Evolutionary conservation across 2,329 filamentous ascomycete genomes (phyloP).

Genomic region (Alternaria gansuensis): DNA sequence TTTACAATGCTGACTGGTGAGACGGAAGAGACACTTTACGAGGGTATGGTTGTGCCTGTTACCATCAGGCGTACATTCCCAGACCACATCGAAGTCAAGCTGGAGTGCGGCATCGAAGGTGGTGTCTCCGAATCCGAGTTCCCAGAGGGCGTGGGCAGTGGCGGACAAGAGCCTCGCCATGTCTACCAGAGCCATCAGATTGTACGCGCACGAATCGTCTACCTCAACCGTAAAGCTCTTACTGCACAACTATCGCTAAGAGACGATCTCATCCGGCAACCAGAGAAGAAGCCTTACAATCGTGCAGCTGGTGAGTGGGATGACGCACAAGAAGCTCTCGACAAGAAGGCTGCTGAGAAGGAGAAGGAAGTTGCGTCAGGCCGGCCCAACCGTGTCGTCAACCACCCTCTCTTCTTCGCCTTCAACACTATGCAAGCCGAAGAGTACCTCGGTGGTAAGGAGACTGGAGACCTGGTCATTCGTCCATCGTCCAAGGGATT

Average conservation of each 20-base stretch:
- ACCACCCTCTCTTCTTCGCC: conserved; percentile 93
- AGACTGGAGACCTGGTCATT: conserved; percentile 90
- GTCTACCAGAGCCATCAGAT: conserved; percentile 83
- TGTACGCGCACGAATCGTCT: conserved; percentile 84
- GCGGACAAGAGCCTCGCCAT: conserved; percentile 61
- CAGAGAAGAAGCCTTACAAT: conserved; percentile 60
- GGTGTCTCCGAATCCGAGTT: conserved; percentile 84
- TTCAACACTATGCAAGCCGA: conserved; percentile 94
- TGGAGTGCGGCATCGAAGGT: conserved; percentile 94
- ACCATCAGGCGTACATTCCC: conserved; percentile 88
- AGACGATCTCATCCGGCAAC: conserved; percentile 79
- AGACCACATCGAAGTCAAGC: conserved; percentile 90
- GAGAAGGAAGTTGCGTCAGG: conserved; percentile 88
- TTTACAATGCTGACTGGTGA: conserved; percentile 98
- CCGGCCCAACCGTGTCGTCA: conserved; percentile 92
- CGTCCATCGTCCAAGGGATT: conserved; percentile 93
- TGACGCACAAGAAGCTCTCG: conserved; percentile 77
- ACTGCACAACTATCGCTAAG: conserved; percentile 83
- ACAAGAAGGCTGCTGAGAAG: conserved; percentile 77
- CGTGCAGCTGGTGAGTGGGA: conserved; percentile 87
- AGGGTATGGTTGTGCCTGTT: conserved; percentile 92
- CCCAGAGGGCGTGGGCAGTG: conserved; percentile 69
- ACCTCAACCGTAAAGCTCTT: conserved; percentile 87
- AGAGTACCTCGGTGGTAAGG: conserved; percentile 87
- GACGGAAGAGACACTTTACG: conserved; percentile 80